Conservation (phyloP, 148 eudicot genomes). For the Spergularia bocconei region DNA sequence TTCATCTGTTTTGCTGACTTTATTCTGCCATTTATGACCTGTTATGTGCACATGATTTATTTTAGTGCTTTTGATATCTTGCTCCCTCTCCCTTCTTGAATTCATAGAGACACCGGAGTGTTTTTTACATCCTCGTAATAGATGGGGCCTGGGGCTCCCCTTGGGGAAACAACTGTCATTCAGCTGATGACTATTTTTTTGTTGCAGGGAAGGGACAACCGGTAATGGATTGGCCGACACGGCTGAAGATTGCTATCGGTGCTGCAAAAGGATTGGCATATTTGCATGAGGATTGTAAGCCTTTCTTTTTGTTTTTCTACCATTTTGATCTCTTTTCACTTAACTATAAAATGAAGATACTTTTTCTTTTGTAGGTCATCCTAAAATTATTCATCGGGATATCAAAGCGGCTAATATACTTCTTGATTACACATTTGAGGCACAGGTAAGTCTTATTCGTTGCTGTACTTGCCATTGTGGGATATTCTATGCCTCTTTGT, state of each 20-base stretch:
- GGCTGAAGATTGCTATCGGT: slow-evolving; percentile 61
- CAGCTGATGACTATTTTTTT: slow-evolving; percentile 13
- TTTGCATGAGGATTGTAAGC: slow-evolving; percentile 70
- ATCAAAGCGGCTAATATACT: slow-evolving; percentile 84
- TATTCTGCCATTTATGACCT: not conserved
- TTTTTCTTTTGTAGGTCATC: slow-evolving; percentile 58
- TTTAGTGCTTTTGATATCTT: not conserved
- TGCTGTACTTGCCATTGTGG: not conserved
- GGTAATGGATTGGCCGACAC: slow-evolving; percentile 46
- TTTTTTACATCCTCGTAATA: not conserved
- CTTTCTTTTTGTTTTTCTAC: slow-evolving; percentile 5
- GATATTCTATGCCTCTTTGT: not conserved
- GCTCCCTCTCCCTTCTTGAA: not conserved
- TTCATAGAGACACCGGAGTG: not conserved
- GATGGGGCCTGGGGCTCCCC: not conserved
- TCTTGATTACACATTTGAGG: slow-evolving; percentile 68
- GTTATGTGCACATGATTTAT: not conserved
- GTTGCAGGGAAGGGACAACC: slow-evolving; percentile 55
- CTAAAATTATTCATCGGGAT: slow-evolving; percentile 77
- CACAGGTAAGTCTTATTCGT: slow-evolving; percentile 41
- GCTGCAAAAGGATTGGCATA: slow-evolving; percentile 68
- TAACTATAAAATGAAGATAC: slow-evolving; percentile 8
- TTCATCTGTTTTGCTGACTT: slow-evolving; percentile 8
- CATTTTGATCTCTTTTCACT: not conserved
- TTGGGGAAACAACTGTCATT: not conserved